Conservation (phyloP, 2,329 filamentous ascomycete species). For the Zymoseptoria tritici region DNA sequence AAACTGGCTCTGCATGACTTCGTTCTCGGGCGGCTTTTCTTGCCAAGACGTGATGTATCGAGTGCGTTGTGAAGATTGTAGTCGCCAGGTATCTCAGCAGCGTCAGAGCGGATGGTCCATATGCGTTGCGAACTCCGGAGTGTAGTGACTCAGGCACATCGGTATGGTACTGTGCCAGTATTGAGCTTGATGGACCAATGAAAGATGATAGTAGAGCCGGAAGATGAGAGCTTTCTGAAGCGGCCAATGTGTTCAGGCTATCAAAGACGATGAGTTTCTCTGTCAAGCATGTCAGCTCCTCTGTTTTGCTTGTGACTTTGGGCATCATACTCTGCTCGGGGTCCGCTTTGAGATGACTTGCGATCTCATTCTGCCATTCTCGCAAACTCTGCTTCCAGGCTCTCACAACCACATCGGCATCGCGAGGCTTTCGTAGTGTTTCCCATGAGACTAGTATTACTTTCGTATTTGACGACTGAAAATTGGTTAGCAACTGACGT, state of each 20-base stretch:
- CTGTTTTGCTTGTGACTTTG: not conserved
- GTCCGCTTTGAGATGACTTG: conserved; percentile 15
- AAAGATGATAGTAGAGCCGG: conserved; percentile 63
- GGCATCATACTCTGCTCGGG: conserved; percentile 13
- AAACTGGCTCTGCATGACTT: conserved; percentile 66
- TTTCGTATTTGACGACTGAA: conserved; percentile 56
- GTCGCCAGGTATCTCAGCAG: conserved; percentile 82
- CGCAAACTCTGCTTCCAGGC: conserved; percentile 27
- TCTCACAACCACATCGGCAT: conserved; percentile 59
- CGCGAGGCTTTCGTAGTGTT: conserved; percentile 56
- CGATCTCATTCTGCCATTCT: conserved; percentile 26
- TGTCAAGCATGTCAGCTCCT: conserved; percentile 29
- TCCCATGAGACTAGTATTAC: conserved; percentile 73
- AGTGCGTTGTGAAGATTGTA: conserved; percentile 66
- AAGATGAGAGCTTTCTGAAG: conserved; percentile 49
- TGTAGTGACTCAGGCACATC: conserved; percentile 57
- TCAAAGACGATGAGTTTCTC: conserved; percentile 73
- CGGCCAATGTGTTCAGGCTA: conserved; percentile 62
- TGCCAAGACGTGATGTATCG: conserved; percentile 65
- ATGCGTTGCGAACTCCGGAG: conserved; percentile 34
- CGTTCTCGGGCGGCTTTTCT: conserved; percentile 68
- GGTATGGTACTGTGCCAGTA: conserved; percentile 74
- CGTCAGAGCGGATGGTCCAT: conserved; percentile 62
- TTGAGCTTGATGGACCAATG: conserved; percentile 59
- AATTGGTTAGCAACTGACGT: conserved; percentile 16